A percentile compares a stretch with the other conserved stretches of the same genome.
Conservation (phyloP, 495 filamentous ascomycete species). For the Penicillium waksmanii region DNA sequence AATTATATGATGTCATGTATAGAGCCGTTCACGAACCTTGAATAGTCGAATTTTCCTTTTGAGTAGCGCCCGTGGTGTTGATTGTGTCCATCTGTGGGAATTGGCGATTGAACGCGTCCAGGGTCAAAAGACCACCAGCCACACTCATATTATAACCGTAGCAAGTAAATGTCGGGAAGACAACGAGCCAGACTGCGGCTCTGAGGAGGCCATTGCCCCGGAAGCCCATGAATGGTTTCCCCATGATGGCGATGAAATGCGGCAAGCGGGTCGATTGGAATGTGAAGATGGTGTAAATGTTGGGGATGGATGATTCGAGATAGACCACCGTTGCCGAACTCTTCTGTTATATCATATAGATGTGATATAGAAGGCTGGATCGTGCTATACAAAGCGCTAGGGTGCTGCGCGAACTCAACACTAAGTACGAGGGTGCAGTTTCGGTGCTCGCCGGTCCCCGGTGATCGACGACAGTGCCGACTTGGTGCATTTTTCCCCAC, state of each 20-base stretch:
- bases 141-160: conserved; percentile 51
- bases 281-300: not conserved
- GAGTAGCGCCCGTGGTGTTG: conserved; percentile 26
- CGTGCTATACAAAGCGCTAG: not conserved
- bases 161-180: conserved; percentile 41
- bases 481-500: conserved; percentile 7
- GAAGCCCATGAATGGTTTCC: conserved; percentile 23
- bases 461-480: conserved; percentile 8
- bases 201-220: conserved; percentile 22
- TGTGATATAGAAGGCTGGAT: not conserved
- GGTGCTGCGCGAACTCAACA: conserved; percentile 1
- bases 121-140: conserved; percentile 32
- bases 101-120: conserved; percentile 36
- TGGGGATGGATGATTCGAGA: not conserved
- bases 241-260: conserved; percentile 4
- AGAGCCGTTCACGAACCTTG: conserved; percentile 24
- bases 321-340: not conserved
- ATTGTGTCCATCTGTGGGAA: conserved; percentile 51
- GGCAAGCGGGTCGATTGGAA: not conserved
- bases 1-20: conserved; percentile 2
- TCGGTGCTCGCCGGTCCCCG: conserved; percentile 9
- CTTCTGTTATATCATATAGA: conserved; percentile 4
- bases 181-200: conserved; percentile 24
- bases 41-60: conserved; percentile 29
- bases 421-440: conserved; percentile 6